A percentile compares a stretch with the other conserved stretches of the same genome.
These are phyloP conservation scores for Vigna nakashimae DNA, from an alignment of 306 rosid species.

Conservation along the genomic window DNA sequence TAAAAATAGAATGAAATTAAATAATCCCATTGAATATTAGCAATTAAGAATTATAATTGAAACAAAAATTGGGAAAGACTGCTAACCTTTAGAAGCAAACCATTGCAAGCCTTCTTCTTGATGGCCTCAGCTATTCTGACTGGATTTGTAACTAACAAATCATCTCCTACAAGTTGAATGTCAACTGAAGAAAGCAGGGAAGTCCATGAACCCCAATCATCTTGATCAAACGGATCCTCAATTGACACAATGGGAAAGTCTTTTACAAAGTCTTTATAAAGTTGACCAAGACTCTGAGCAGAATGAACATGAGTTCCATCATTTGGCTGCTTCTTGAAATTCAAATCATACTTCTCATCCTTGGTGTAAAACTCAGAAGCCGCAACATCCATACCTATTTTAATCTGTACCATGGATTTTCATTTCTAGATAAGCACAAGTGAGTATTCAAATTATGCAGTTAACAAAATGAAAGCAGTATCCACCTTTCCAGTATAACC, in stretches of 20 bases:
- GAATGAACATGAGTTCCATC: slow-evolving; percentile 87
- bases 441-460: slow-evolving; percentile 32
- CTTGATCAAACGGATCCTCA: slow-evolving; percentile 99
- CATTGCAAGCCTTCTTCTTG: slow-evolving; percentile 94
- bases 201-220: slow-evolving; percentile 97
- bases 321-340: slow-evolving; percentile 95
- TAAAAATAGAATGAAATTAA: slow-evolving; percentile 20
- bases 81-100: slow-evolving; percentile 87
- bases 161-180: slow-evolving; percentile 96
- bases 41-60: slow-evolving; percentile 15
- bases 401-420: slow-evolving; percentile 70
- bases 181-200: slow-evolving; percentile 87
- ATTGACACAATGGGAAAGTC: slow-evolving; percentile 97
- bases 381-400: slow-evolving; percentile 99
- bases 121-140: slow-evolving; percentile 88
- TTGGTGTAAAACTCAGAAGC: slow-evolving; percentile 93
- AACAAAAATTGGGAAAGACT: background rate
- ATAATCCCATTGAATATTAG: background rate
- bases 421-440: slow-evolving; percentile 20
- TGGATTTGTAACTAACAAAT: slow-evolving; percentile 95
- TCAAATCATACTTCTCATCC: slow-evolving; percentile 81
- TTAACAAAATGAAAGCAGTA: slow-evolving; percentile 17
- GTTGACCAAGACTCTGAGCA: slow-evolving; percentile 76
- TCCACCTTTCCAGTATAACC: slow-evolving; percentile 97
- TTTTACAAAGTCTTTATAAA: slow-evolving; percentile 78